Conservation (phyloP, 1,139 yeast species). For the Pichia norvegensis region DNA sequence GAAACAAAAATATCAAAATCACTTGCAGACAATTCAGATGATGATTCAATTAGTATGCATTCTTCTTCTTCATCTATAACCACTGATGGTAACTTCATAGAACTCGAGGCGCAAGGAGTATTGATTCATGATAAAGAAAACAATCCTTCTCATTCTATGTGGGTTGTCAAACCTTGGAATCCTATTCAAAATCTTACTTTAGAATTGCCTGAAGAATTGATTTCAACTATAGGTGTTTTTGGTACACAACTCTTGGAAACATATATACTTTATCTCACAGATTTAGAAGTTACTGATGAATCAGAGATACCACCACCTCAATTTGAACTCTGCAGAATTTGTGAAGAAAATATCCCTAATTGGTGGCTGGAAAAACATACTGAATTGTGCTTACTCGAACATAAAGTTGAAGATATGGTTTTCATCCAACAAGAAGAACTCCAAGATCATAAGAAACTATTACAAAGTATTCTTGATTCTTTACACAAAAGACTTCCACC, state of each 20-base stretch:
- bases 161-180: constrained; percentile 79
- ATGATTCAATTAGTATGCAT: constrained; percentile 23
- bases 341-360: constrained; percentile 86
- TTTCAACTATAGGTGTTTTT: constrained; percentile 65
- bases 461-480: constrained; percentile 39
- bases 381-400: constrained; percentile 80
- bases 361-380: constrained; percentile 97
- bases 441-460: constrained; percentile 58
- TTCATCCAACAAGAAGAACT: constrained; percentile 70
- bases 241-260: constrained; percentile 81
- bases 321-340: constrained; percentile 77
- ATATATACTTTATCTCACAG: constrained; percentile 57
- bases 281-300: constrained; percentile 54
- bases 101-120: constrained; percentile 94
- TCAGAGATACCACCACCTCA: constrained; percentile 67
- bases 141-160: constrained; percentile 80
- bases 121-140: constrained; percentile 61
- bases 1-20: constrained; percentile 15
- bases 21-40: constrained; percentile 14
- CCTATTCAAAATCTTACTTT: constrained; percentile 53
- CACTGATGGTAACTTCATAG: constrained; percentile 51
- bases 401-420: constrained; percentile 73
- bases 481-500: constrained; percentile 17
- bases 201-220: constrained; percentile 58
- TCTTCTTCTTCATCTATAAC: constrained; percentile 25